Percentiles rank a stretch among this genome's conserved stretches.
Conservation (phyloP, 1,284 basidiomycete species). For the Ustilago lituana region DNA sequence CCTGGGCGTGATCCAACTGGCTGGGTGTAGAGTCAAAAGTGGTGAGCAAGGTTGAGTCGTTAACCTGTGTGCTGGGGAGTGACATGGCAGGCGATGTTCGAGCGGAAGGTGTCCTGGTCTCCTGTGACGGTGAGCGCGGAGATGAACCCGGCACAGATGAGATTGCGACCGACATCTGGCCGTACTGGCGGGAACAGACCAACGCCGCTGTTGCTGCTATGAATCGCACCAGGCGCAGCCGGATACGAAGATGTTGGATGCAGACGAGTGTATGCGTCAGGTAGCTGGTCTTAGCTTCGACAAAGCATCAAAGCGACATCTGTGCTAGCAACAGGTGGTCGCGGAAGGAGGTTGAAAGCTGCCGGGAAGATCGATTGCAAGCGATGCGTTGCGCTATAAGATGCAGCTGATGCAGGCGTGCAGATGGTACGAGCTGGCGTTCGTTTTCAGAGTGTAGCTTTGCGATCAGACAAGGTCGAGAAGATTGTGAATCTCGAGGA, state of each 20-base stretch:
- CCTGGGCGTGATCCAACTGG: conserved; percentile 1
- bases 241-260: too few species aligned
- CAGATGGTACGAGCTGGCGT: neutral
- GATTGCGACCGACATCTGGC: conserved; percentile 15
- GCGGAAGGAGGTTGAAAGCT: too few species aligned
- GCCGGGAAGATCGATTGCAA: too few species aligned
- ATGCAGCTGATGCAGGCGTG: neutral
- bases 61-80: conserved; percentile 4
- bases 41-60: conserved; percentile 26
- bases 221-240: too few species aligned
- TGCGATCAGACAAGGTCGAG: neutral
- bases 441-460: too few species aligned
- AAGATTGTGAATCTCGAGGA: neutral
- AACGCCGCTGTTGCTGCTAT: too few species aligned
- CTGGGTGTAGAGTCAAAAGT: conserved; percentile 15
- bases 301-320: too few species aligned
- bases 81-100: conserved; percentile 15
- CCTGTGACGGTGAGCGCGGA: neutral
- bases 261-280: too few species aligned
- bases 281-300: too few species aligned
- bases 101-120: neutral
- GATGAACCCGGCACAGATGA: conserved; percentile 5
- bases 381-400: too few species aligned
- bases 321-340: too few species aligned
- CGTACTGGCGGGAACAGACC: neutral